These are phyloP conservation scores for Cryptococcus floricola DNA, from an alignment of 1,284 basidiomycete species.

Conservation along the genomic window DNA sequence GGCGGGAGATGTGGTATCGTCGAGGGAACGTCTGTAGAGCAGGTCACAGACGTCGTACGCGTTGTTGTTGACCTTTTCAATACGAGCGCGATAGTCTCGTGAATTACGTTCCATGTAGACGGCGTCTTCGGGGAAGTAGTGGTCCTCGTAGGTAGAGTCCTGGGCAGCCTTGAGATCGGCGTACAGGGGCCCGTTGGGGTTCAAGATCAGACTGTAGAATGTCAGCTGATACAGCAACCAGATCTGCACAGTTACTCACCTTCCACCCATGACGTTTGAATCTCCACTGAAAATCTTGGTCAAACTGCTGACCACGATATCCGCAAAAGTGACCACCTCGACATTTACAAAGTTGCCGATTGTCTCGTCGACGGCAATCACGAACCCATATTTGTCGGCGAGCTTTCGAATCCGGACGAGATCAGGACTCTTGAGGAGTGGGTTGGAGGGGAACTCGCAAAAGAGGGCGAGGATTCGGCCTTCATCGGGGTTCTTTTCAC, in stretches of 20 bases:
- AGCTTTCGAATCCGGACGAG: slow-evolving; percentile 71
- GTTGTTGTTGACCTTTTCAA: slow-evolving; percentile 75
- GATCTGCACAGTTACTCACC: slow-evolving; percentile 54
- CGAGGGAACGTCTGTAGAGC: slow-evolving; percentile 61
- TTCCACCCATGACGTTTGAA: slow-evolving; percentile 96
- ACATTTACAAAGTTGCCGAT: slow-evolving; percentile 96
- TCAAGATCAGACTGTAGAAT: slow-evolving; percentile 68
- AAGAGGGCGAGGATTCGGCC: slow-evolving; percentile 52
- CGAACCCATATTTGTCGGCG: slow-evolving; percentile 83
- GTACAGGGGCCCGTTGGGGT: slow-evolving; percentile 72
- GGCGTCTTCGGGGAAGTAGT: slow-evolving; percentile 86
- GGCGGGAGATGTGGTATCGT: slow-evolving; percentile 22
- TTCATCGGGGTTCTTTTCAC: slow-evolving; percentile 21
- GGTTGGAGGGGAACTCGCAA: slow-evolving; percentile 92
- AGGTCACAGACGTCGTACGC: slow-evolving; percentile 76
- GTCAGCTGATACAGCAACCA: neutral
- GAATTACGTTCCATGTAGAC: slow-evolving; percentile 98
- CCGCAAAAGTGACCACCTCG: slow-evolving; percentile 81
- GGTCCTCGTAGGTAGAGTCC: slow-evolving; percentile 70
- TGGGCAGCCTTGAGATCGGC: slow-evolving; percentile 61
- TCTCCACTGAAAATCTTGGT: slow-evolving; percentile 96
- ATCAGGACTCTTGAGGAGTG: slow-evolving; percentile 78
- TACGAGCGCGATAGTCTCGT: slow-evolving; percentile 77
- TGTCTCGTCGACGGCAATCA: slow-evolving; percentile 91
- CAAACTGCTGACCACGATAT: slow-evolving; percentile 89